Conservation (phyloP, 176 grass and related monocot species). For the Triticum timopheevii region DNA sequence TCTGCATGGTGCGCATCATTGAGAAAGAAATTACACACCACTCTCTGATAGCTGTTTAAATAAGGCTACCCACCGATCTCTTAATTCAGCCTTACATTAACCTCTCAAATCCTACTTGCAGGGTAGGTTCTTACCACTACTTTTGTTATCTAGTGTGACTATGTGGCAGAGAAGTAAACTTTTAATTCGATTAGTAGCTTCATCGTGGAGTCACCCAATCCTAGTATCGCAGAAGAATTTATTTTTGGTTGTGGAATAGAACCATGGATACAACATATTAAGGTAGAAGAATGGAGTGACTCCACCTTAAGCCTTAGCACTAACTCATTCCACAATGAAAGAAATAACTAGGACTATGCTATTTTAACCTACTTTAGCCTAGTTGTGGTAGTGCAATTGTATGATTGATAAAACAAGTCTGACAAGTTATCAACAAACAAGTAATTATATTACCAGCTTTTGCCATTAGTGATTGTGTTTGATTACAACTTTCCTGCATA, state of each 20-base stretch:
- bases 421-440: slow-evolving; percentile 4
- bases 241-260: neutral
- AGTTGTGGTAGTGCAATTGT: neutral
- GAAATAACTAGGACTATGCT: neutral
- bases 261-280: neutral
- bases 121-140: neutral
- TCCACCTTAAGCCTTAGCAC: neutral
- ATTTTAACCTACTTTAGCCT: slow-evolving; percentile 10
- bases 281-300: slow-evolving; percentile 7
- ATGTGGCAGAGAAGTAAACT: neutral
- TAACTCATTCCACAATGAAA: neutral
- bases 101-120: slow-evolving; percentile 14
- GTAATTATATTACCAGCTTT: neutral
- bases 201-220: neutral
- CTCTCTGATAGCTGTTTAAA: neutral
- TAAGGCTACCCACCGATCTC: neutral
- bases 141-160: neutral
- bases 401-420: slow-evolving; percentile 1
- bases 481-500: slow-evolving; percentile 1
- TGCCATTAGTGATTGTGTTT: neutral
- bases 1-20: neutral
- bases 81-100: neutral
- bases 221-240: neutral
- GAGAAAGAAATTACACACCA: neutral
- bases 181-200: neutral